phyloP scores from a whole-genome alignment of 495 filamentous ascomycete genomes.

The Penicillium soppii region DNA sequence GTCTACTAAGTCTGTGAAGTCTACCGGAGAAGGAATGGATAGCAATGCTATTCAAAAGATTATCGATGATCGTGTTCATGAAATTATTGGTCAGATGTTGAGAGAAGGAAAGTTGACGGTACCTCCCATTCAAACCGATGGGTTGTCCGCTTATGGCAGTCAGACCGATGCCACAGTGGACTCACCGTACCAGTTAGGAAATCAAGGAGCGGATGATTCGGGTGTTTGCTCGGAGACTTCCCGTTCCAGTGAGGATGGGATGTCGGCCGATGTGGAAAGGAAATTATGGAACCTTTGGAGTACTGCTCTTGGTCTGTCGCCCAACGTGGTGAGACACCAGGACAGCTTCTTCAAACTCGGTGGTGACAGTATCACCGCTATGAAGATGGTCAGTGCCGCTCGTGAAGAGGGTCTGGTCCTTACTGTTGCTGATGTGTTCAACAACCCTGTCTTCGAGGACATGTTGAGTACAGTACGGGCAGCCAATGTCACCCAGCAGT shows the following conservation, averaged over 20 bases:
- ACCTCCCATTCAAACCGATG: slow-evolving; percentile 15
- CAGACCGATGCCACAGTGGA: slow-evolving; percentile 14
- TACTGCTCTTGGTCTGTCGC: slow-evolving; percentile 39
- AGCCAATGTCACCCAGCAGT: slow-evolving; percentile 26
- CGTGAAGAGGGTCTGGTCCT: slow-evolving; percentile 53
- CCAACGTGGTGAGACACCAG: slow-evolving; percentile 37
- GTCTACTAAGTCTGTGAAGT: not conserved
- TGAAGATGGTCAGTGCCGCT: slow-evolving; percentile 64
- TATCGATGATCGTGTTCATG: slow-evolving; percentile 43
- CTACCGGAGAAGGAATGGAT: slow-evolving; percentile 17
- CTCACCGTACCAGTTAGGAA: slow-evolving; percentile 20
- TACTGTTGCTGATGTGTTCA: slow-evolving; percentile 55
- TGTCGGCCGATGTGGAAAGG: slow-evolving; percentile 30
- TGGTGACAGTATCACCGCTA: slow-evolving; percentile 61
- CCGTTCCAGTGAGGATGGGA: slow-evolving; percentile 24
- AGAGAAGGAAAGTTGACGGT: slow-evolving; percentile 32
- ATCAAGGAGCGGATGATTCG: slow-evolving; percentile 23
- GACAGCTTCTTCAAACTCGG: slow-evolving; percentile 51
- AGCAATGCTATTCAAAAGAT: slow-evolving; percentile 32
- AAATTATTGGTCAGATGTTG: slow-evolving; percentile 40
- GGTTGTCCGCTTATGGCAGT: slow-evolving; percentile 14
- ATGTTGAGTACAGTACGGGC: slow-evolving; percentile 39
- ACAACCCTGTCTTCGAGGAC: slow-evolving; percentile 45
- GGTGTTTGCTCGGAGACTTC: slow-evolving; percentile 25
- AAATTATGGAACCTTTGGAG: slow-evolving; percentile 49